Evolutionary conservation across 2,329 filamentous ascomycete species (phyloP).

Genomic region (Fusarium illudens): DNA sequence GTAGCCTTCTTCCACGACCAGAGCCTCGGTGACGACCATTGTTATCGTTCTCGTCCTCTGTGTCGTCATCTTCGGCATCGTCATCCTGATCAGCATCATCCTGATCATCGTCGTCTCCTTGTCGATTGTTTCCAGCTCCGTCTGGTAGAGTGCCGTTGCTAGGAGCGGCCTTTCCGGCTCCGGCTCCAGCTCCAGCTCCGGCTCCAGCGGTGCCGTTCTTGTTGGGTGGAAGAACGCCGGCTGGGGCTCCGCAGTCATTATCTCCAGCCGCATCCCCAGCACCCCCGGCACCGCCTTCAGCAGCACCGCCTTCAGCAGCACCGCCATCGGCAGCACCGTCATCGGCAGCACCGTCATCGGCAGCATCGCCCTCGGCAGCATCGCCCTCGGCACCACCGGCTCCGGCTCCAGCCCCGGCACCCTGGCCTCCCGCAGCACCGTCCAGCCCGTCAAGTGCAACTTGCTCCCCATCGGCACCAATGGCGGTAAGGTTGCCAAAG

Average conservation of each 20-base stretch:
- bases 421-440: conserved; percentile 41
- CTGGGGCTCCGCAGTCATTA: conserved; percentile 17
- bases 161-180: neutral
- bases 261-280: neutral
- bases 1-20: neutral
- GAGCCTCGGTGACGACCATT: neutral
- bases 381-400: neutral
- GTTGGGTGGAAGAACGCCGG: neutral
- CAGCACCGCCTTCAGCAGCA: neutral
- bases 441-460: conserved; percentile 48
- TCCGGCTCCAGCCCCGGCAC: conserved; percentile 2
- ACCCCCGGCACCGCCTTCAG: conserved; percentile 43
- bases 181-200: neutral
- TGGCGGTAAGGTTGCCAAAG: conserved; percentile 67
- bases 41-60: neutral
- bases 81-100: neutral
- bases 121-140: neutral
- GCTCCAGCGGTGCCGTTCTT: neutral
- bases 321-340: neutral
- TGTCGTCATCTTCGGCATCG: neutral
- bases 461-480: conserved; percentile 44
- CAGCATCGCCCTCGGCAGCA: neutral
- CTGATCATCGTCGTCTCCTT: neutral
- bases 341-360: neutral
- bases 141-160: neutral